These are phyloP conservation scores for Ulvella scutata DNA, from an alignment of 139 green algal genomes.

Conservation along the genomic window DNA sequence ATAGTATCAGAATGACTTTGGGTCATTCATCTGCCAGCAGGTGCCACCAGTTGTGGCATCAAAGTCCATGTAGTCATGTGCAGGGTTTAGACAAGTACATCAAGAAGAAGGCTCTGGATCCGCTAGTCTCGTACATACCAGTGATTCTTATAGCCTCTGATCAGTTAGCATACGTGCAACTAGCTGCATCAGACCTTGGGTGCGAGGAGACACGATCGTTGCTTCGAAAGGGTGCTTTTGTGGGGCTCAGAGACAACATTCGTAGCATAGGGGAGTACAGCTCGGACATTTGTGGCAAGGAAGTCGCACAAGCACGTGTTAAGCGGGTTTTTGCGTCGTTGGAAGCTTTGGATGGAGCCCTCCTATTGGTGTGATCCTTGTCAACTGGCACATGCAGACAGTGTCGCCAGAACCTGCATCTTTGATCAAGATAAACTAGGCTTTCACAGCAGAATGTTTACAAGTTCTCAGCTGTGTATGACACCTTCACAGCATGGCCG, in stretches of 20 bases:
- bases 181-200: neutral
- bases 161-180: constrained; percentile 9
- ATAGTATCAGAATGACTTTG: no score
- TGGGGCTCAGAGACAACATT: constrained; percentile 33
- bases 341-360: neutral
- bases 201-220: constrained; percentile 11
- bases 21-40: no score
- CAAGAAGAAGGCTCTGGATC: constrained; percentile 28
- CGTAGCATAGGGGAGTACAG: constrained; percentile 24
- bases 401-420: no score
- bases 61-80: no score
- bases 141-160: constrained; percentile 23
- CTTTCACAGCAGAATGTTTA: no score
- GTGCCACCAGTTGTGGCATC: no score
- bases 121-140: constrained; percentile 32
- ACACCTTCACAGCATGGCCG: no score
- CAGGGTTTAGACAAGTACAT: constrained; percentile 20
- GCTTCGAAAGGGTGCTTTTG: constrained; percentile 20
- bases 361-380: neutral
- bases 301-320: neutral
- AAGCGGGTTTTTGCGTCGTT: neutral
- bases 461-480: no score
- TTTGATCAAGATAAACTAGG: no score
- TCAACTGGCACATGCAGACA: no score
- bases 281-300: neutral